A percentile compares a stretch with the other conserved stretches of the same genome.
Conservation (phyloP, 805 yeast genomes). For the Danielia reshetovae region DNA sequence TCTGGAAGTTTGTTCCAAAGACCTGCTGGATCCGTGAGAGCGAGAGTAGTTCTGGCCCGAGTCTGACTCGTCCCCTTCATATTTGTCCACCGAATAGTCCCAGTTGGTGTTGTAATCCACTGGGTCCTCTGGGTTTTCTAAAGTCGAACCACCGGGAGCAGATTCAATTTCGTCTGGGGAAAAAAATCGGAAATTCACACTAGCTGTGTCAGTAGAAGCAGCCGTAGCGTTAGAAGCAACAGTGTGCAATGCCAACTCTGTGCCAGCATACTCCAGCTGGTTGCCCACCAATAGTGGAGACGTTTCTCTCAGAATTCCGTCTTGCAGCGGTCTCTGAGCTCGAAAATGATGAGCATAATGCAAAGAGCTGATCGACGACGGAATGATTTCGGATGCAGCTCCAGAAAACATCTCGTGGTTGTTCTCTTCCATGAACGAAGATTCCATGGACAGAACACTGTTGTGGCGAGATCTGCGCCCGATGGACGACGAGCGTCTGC, state of each 20-base stretch:
- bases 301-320: conserved; percentile 22
- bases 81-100: conserved; percentile 57
- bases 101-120: conserved; percentile 74
- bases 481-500: conserved; percentile 23
- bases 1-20: conserved; percentile 6
- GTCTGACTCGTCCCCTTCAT: conserved; percentile 22
- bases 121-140: conserved; percentile 51
- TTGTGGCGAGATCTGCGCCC: conserved; percentile 26
- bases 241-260: conserved; percentile 29
- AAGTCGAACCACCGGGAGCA: conserved; percentile 85
- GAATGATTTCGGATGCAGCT: conserved; percentile 70
- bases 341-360: conserved; percentile 63
- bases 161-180: conserved; percentile 75
- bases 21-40: conserved; percentile 16
- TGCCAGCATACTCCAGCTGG: conserved; percentile 9
- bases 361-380: conserved; percentile 72
- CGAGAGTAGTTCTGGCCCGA: conserved; percentile 12
- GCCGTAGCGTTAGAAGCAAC: conserved; percentile 34
- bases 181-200: conserved; percentile 67
- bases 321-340: conserved; percentile 17
- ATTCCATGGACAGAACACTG: conserved; percentile 32
- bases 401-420: conserved; percentile 73
- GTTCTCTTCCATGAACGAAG: conserved; percentile 49
- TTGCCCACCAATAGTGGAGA: conserved; percentile 31
- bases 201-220: conserved; percentile 32